phyloP scores from a whole-genome alignment of 2,329 filamentous ascomycete genomes.

The Pochonia chlamydosporia region DNA sequence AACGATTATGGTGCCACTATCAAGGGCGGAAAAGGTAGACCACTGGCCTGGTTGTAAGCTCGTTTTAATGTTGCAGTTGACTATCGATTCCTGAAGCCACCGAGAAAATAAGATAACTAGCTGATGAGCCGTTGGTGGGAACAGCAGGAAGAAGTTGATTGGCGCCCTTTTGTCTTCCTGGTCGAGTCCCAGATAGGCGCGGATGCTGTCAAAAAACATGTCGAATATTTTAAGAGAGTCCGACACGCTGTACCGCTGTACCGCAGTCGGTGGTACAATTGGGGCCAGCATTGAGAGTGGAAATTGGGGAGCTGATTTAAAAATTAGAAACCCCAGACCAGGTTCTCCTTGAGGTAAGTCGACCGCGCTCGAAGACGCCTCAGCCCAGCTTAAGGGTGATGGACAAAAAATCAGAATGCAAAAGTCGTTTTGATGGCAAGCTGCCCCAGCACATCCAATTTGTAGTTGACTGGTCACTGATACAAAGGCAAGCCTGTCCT shows the following conservation, averaged over 20 bases:
- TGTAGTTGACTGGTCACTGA: constrained; percentile 28
- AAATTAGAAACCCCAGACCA: constrained; percentile 32
- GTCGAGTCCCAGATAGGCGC: constrained; percentile 20
- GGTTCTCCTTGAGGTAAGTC: background rate
- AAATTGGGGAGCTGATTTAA: constrained; percentile 21
- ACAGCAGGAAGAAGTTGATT: constrained; percentile 41
- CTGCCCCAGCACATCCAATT: constrained; percentile 28
- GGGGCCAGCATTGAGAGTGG: constrained; percentile 19
- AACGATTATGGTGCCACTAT: constrained; percentile 32
- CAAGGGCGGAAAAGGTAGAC: constrained; percentile 33
- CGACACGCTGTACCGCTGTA: background rate
- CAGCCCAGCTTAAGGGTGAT: constrained; percentile 1
- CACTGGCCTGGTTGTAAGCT: constrained; percentile 39
- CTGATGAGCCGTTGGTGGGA: constrained; percentile 32
- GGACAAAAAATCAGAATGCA: constrained; percentile 36
- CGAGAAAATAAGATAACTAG: constrained; percentile 32
- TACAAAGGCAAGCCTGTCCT: constrained; percentile 15
- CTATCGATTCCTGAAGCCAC: constrained; percentile 38
- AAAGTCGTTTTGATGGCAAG: constrained; percentile 20
- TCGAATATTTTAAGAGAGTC: constrained; percentile 17
- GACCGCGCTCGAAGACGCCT: background rate
- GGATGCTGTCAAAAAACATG: constrained; percentile 25
- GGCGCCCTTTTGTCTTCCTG: constrained; percentile 11
- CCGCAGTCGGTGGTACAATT: constrained; percentile 6
- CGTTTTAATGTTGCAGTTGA: constrained; percentile 35